These are phyloP conservation scores for Ciborinia camelliae DNA, from an alignment of 2,329 filamentous ascomycete species.

Conservation along the genomic window DNA sequence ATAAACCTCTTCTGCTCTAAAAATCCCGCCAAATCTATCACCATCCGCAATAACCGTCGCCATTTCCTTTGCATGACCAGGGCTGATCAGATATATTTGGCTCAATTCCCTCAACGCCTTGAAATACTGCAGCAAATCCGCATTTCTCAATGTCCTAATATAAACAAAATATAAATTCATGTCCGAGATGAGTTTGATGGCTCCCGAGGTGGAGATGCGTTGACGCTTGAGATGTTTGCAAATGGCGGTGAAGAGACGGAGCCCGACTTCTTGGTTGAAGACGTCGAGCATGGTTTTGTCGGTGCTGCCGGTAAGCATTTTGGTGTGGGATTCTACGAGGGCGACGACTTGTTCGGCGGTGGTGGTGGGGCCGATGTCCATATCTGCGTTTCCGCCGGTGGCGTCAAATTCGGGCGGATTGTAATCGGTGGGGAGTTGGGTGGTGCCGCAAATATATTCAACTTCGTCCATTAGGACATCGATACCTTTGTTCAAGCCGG, in stretches of 20 bases:
- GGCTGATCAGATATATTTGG: conserved; percentile 92
- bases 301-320: conserved; percentile 89
- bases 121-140: conserved; percentile 84
- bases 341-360: conserved; percentile 80
- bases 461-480: conserved; percentile 98
- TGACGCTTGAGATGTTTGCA: conserved; percentile 98
- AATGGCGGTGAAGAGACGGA: conserved; percentile 84
- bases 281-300: conserved; percentile 98
- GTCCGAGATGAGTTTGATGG: conserved; percentile 90
- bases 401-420: conserved; percentile 57
- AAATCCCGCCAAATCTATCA: conserved; percentile 86
- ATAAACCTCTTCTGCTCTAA: conserved; percentile 93
- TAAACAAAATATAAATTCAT: conserved; percentile 93
- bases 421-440: conserved; percentile 83
- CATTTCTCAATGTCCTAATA: conserved; percentile 76
- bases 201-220: conserved; percentile 83
- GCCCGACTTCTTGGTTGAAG: conserved; percentile 95
- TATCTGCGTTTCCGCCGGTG: conserved; percentile 35
- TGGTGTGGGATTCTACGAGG: conserved; percentile 82
- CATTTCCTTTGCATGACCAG: conserved; percentile 86
- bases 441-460: conserved; percentile 88
- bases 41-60: conserved; percentile 91
- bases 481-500: conserved; percentile 94
- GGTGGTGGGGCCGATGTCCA: conserved; percentile 68
- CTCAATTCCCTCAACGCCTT: conserved; percentile 85